Evolutionary conservation across 305 asterid species (phyloP).

Genomic region (Fraxinus nigra): DNA sequence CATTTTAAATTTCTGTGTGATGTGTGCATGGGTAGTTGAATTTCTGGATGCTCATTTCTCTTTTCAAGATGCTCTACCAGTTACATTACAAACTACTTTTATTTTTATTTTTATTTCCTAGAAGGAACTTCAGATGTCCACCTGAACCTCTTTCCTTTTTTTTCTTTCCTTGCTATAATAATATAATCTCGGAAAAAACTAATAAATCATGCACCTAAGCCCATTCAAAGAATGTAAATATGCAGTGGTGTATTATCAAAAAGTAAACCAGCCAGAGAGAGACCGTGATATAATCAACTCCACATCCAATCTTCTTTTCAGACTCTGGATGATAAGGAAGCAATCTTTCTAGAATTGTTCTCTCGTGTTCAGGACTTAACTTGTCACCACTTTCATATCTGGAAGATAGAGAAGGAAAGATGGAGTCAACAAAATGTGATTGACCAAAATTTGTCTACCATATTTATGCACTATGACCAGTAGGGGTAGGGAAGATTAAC

Average conservation of each 20-base stretch:
- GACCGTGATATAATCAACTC: constrained; percentile 81
- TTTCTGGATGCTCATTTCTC: background rate
- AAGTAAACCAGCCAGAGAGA: constrained; percentile 16
- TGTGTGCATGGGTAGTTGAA: background rate
- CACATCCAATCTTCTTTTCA: constrained; percentile 77
- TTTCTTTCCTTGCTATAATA: background rate
- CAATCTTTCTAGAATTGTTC: constrained; percentile 68
- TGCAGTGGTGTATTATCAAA: background rate
- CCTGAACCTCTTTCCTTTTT: background rate
- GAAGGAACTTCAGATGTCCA: background rate
- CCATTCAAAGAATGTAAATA: background rate
- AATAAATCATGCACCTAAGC: background rate
- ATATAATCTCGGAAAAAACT: background rate
- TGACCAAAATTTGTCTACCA: background rate
- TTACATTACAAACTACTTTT: background rate
- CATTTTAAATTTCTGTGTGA: background rate
- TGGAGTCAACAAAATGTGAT: constrained; percentile 1
- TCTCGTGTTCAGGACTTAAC: constrained; percentile 81
- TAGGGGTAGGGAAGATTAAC: background rate
- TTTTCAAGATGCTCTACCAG: background rate
- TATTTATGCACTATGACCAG: background rate
- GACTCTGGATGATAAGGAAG: constrained; percentile 88
- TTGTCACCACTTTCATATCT: constrained; percentile 80
- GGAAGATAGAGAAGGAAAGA: constrained; percentile 19
- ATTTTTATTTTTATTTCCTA: background rate